phyloP scores from a whole-genome alignment of 148 eudicot genomes.

The Cornus kousa region DNA sequence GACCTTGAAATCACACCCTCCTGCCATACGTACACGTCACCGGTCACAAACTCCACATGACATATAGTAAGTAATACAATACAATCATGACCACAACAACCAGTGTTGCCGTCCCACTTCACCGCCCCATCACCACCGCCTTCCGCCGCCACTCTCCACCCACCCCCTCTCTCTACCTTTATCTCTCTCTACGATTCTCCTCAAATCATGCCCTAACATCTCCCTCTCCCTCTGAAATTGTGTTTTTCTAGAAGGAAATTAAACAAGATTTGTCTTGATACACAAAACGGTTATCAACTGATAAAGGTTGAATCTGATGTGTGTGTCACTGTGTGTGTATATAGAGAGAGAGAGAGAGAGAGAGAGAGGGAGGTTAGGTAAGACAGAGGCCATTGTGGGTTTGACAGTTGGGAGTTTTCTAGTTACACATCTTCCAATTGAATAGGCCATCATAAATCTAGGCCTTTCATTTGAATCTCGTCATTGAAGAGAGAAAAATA shows the following conservation, averaged over 20 bases:
- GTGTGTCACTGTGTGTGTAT: too few relatives aligned
- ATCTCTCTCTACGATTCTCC: too few relatives aligned
- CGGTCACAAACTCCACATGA: background rate
- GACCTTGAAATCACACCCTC: conserved; percentile 9
- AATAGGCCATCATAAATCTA: background rate
- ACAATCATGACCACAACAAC: background rate
- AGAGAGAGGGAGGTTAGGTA: background rate
- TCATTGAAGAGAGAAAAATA: too few relatives aligned
- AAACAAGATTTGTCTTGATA: background rate
- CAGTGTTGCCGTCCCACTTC: background rate
- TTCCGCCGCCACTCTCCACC: background rate
- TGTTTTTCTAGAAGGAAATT: background rate
- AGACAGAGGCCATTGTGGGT: too few relatives aligned
- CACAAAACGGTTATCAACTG: background rate
- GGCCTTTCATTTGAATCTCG: background rate
- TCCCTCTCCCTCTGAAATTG: background rate
- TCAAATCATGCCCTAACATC: background rate
- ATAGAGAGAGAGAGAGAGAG: background rate
- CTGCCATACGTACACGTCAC: conserved; percentile 7
- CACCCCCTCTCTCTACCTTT: background rate
- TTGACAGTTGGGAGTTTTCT: background rate
- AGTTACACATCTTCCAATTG: background rate
- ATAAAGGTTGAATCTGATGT: background rate
- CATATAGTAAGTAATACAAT: too few relatives aligned
- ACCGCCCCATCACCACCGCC: background rate